These are phyloP conservation scores for Polychytrium aggregatum DNA, from an alignment of 192 early-diverging fungal genomes.

Conservation along the genomic window DNA sequence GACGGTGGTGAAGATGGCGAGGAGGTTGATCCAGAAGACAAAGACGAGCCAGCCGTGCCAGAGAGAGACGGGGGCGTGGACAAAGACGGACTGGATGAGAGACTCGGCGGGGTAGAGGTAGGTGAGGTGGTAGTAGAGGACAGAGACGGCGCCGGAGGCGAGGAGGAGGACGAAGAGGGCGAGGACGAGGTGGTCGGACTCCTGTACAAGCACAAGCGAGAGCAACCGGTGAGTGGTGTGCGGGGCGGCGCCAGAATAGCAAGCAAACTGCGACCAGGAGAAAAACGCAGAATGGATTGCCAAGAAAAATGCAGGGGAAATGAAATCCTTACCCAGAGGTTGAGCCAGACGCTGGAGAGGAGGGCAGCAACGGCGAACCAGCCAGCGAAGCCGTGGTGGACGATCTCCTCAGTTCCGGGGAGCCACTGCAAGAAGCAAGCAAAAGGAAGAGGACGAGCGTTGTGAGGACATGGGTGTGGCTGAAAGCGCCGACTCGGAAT, in stretches of 20 bases:
- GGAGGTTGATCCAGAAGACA: constrained; percentile 42
- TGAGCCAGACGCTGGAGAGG: constrained; percentile 46
- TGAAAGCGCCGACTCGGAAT: too few species aligned
- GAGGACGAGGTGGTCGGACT: constrained; percentile 37
- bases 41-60: constrained; percentile 57
- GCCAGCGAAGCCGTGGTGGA: constrained; percentile 45
- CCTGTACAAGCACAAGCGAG: too few species aligned
- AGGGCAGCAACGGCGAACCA: constrained; percentile 51
- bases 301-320: not conserved
- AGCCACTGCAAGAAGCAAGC: constrained; percentile 2
- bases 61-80: constrained; percentile 54
- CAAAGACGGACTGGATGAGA: constrained; percentile 31
- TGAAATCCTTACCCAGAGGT: constrained; percentile 39
- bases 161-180: too few species aligned
- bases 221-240: too few species aligned
- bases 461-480: too few species aligned
- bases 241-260: too few species aligned
- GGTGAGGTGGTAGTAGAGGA: constrained; percentile 32
- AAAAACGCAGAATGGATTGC: too few species aligned
- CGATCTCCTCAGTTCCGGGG: constrained; percentile 21
- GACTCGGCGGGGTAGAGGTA: constrained; percentile 15
- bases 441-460: too few species aligned
- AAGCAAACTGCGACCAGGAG: too few species aligned
- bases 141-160: constrained; percentile 42
- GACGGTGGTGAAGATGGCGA: constrained; percentile 42